phyloP scores from a whole-genome alignment of 441 rosid genomes.

The Gossypium schwendimanii region DNA sequence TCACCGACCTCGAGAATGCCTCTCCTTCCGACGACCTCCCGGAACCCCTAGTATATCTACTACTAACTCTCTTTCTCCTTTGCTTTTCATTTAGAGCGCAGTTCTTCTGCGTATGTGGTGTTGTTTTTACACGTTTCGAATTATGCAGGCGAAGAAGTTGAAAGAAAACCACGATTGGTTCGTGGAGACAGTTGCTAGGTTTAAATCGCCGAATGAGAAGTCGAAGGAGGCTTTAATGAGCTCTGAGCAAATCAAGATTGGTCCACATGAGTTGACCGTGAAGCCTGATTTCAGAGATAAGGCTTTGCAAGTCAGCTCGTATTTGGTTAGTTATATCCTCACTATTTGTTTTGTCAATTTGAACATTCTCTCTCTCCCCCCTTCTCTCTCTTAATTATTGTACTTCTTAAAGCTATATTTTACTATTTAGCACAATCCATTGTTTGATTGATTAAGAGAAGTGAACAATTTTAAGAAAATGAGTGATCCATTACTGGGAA shows the following conservation, averaged over 20 bases:
- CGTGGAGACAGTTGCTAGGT: slow-evolving; percentile 47
- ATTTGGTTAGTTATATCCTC: slow-evolving; percentile 41
- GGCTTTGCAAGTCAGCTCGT: slow-evolving; percentile 65
- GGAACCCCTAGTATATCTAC: slow-evolving; percentile 38
- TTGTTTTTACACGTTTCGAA: background rate
- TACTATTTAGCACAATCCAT: background rate
- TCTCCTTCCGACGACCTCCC: slow-evolving; percentile 55
- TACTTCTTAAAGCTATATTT: background rate
- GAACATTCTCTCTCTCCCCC: background rate
- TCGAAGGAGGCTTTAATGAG: slow-evolving; percentile 77
- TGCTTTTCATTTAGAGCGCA: background rate
- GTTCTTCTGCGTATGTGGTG: background rate
- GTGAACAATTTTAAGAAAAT: background rate
- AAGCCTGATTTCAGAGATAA: slow-evolving; percentile 58
- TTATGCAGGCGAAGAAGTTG: slow-evolving; percentile 59
- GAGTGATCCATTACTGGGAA: background rate
- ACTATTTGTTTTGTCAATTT: background rate
- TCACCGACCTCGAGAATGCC: slow-evolving; percentile 56
- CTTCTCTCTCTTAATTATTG: background rate
- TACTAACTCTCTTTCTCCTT: slow-evolving; percentile 1
- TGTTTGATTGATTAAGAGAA: background rate
- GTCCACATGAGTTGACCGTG: slow-evolving; percentile 48
- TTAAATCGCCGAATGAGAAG: slow-evolving; percentile 53
- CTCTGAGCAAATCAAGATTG: slow-evolving; percentile 45
- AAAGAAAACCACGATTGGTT: slow-evolving; percentile 71